Percentiles rank a stretch among this genome's conserved stretches.
These are phyloP conservation scores for Pholiota adiposa DNA, from an alignment of 1,284 basidiomycete genomes.

Conservation along the genomic window DNA sequence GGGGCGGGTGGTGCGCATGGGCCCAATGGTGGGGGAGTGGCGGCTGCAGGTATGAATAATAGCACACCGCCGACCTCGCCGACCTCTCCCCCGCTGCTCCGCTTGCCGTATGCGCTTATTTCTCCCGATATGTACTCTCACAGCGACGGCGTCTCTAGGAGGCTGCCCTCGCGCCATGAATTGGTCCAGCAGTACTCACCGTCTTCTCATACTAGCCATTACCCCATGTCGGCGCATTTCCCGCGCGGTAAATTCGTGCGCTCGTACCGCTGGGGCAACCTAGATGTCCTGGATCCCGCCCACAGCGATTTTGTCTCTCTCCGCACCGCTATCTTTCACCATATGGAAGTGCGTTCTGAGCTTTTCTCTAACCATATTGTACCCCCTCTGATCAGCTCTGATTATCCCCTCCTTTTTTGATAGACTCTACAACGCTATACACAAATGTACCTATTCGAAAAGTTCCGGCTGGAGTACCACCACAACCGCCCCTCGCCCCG, in stretches of 20 bases:
- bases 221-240: conserved; percentile 45
- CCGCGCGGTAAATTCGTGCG: conserved; percentile 66
- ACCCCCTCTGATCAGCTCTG: not conserved
- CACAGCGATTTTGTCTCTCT: conserved; percentile 81
- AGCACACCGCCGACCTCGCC: conserved; percentile 68
- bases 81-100: conserved; percentile 56
- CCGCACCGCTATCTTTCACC: conserved; percentile 76
- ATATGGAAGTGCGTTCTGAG: conserved; percentile 70
- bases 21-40: conserved; percentile 54
- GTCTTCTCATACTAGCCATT: conserved; percentile 46
- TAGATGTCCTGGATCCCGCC: conserved; percentile 75
- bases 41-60: conserved; percentile 34
- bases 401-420: conserved; percentile 26
- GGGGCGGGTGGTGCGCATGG: conserved; percentile 8
- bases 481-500: conserved; percentile 51
- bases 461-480: conserved; percentile 66
- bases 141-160: conserved; percentile 71
- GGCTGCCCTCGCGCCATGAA: conserved; percentile 61
- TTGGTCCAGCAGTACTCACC: conserved; percentile 72
- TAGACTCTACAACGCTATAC: conserved; percentile 85
- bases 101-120: conserved; percentile 77
- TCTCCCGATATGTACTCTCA: conserved; percentile 82
- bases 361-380: conserved; percentile 6
- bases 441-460: conserved; percentile 79
- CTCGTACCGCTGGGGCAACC: conserved; percentile 76